These are phyloP conservation scores for Trichosporon faecale DNA, from an alignment of 1,284 basidiomycete species.

Conservation along the genomic window DNA sequence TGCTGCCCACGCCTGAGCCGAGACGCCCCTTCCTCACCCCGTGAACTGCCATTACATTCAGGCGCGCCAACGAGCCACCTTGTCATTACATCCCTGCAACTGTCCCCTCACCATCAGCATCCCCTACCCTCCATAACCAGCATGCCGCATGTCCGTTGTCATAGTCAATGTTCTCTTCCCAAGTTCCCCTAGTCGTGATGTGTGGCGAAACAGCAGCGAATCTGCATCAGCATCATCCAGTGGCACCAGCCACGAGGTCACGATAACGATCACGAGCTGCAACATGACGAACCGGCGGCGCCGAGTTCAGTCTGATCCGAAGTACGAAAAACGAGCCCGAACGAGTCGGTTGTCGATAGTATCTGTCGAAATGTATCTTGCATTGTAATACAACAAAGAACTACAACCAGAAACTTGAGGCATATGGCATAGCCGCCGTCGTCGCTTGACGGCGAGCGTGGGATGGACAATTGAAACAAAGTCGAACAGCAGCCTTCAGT, in stretches of 20 bases:
- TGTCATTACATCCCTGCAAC: background rate
- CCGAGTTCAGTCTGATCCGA: too few relatives aligned
- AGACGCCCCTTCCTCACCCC: background rate
- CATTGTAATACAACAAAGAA: constrained; percentile 6
- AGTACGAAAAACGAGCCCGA: background rate
- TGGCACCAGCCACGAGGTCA: background rate
- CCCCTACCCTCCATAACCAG: background rate
- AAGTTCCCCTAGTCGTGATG: background rate
- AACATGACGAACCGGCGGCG: too few relatives aligned
- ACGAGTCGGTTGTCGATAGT: background rate
- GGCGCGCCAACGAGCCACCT: background rate
- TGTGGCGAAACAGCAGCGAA: background rate
- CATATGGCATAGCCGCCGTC: background rate
- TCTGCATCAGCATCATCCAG: too few relatives aligned
- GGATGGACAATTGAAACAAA: background rate
- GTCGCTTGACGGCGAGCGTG: background rate
- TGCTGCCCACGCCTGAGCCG: background rate
- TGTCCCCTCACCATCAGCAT: background rate
- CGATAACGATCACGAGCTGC: background rate
- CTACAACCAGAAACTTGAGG: background rate
- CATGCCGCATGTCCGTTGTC: background rate
- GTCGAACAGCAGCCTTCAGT: too few relatives aligned
- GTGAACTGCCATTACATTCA: background rate
- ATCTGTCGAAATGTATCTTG: constrained; percentile 8
- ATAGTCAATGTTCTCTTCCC: background rate